Conservation (phyloP, 805 yeast genomes). For the Blastobotrys peoriensis region DNA sequence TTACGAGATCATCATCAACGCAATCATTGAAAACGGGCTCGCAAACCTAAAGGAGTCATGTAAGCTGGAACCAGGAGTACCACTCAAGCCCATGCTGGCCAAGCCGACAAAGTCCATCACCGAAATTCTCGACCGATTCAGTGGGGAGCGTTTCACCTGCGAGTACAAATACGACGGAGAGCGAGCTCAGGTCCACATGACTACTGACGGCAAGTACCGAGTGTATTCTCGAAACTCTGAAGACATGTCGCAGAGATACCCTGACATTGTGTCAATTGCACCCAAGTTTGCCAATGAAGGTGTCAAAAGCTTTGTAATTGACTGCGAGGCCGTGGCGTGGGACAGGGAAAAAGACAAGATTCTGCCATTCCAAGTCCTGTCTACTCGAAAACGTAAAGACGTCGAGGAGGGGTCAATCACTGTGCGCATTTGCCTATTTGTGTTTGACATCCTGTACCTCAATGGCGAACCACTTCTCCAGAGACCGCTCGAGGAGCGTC, state of each 20-base stretch:
- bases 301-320: slow-evolving; percentile 62
- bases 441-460: slow-evolving; percentile 74
- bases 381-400: slow-evolving; percentile 91
- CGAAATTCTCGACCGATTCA: slow-evolving; percentile 88
- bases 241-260: slow-evolving; percentile 94
- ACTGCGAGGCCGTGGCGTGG: slow-evolving; percentile 98
- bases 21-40: slow-evolving; percentile 64
- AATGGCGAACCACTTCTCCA: slow-evolving; percentile 69
- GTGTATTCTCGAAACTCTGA: slow-evolving; percentile 94
- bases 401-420: slow-evolving; percentile 83
- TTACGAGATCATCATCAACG: slow-evolving; percentile 68
- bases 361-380: slow-evolving; percentile 85
- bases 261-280: slow-evolving; percentile 72
- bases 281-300: slow-evolving; percentile 46
- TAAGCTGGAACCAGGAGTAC: slow-evolving; percentile 83
- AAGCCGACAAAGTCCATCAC: slow-evolving; percentile 91
- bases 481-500: slow-evolving; percentile 61
- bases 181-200: slow-evolving; percentile 86
- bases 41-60: slow-evolving; percentile 59
- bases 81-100: slow-evolving; percentile 96
- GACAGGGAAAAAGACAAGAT: slow-evolving; percentile 72
- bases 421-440: slow-evolving; percentile 87
- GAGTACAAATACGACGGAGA: slow-evolving; percentile 98
- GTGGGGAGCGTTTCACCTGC: slow-evolving; percentile 80
- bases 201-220: slow-evolving; percentile 55